Evolutionary conservation across 2,329 filamentous ascomycete genomes (phyloP), one percentile per base, ranked within the genome.

Genomic region (Penicillium rolfsii): DNA sequence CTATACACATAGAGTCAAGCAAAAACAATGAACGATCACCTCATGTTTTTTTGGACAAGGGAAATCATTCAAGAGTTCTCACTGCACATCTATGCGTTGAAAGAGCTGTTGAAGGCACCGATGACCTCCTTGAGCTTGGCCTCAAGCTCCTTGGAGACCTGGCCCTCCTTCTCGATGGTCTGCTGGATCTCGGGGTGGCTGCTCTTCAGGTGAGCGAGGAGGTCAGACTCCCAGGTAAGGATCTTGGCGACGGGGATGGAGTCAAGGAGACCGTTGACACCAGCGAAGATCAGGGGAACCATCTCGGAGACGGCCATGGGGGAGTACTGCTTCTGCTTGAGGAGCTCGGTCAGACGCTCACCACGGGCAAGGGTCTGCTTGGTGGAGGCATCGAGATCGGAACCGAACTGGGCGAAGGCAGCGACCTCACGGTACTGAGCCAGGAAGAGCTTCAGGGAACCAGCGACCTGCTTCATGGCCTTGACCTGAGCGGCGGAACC

Each of bases 401-500:
- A 99, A 90, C 95, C 95, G 88, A 99, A 99, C 85, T 99, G 95
- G 75, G 95, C 94, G 84, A 99, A 99, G 74, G 95, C 95, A 77
- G 95, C 95, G 68, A 99, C 95, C 84, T 99, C 95, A 95, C 95
- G 95, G 89, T 99, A 99, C 86, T 99, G 95, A 76, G 95, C 95
- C 91, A 99, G 91, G 93, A 98, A 99, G 75, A 99, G 93, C 89
- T 99, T 99, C 79, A 99, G 87, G 73, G 94, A 98, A 88, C 95
- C 95, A 77, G 95, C 95, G 75, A 99, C 95, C 87, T 99, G 95
- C 89, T 99, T 99, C 95, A 99, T 99, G 84, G 95, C 93, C 91
- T 98, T 99, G 82, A 98, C 88, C 88, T 99, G 95, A 80, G 95
- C 95, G 81, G 95, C 92, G 78, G 95, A 99, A 81, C 95, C 95